Base-by-base conservation (phyloP, 495 filamentous ascomycete genomes). In the Lophiostoma macrostomum region DNA sequence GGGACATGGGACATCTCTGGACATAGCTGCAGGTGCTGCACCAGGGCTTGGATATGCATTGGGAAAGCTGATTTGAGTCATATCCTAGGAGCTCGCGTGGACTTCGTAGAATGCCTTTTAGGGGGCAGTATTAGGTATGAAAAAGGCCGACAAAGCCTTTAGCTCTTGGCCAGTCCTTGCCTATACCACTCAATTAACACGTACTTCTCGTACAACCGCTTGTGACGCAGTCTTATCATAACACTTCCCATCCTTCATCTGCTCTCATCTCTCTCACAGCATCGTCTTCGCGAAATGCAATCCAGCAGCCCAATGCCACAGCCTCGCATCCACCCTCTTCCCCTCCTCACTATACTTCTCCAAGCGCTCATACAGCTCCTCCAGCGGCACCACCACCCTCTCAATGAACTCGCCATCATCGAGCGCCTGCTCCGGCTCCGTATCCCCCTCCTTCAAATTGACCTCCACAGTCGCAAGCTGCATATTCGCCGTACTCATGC, bases 331-430 rank as follows among this genome's bases (percentile, higher is more conserved):
- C 18, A 65, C 58, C 27, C 28, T 50, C 53, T 53, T 65, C 12
- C 60, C 55, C 55, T 65, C 60, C 25, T 67, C 63, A n/a, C 64
- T 64, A 47, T 72, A 76, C 64, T 72, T 67, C 37, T 73, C 63
- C 50, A 81, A 51, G 49, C 71, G 58, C 13, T 75, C 68, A 58
- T 77, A 80, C 16, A 81, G 49, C 65, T 78, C 74, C 22, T 53
- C 54, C 8, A 72, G 22, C 39, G 66, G 67, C 25, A 72, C 69
- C 8, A 70, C 53, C 8, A 69, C 54, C 20, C 68, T 37, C 52
- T 71, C 64, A 41, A 72, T 72, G 40, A 58, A 58, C 54, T 72
- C 70, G 11, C 69, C 69, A 16, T 70, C 67, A 30, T 72, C 70
- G 11, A 72, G 50, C 30, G 64, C 59, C 48, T 71, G 69, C 58